A percentile compares a stretch with the other conserved stretches of the same genome.
Evolutionary conservation across 768 basidiomycete genomes (phyloP).

Genomic region (Pleurotus djamor): DNA sequence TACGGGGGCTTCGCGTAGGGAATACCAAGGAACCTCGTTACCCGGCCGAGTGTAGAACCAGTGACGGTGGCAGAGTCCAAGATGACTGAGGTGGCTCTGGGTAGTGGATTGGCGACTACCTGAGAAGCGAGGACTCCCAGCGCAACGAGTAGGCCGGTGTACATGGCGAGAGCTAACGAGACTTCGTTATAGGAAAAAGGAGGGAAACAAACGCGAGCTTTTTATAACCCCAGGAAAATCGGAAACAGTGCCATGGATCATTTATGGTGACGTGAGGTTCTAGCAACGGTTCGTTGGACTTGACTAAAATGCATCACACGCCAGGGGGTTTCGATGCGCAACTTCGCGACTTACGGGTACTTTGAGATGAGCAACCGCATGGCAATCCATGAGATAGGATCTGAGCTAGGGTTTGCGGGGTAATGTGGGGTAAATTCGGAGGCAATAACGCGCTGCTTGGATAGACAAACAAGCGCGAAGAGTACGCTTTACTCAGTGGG

Average conservation of each 20-base stretch:
- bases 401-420: not conserved
- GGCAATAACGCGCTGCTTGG: not conserved
- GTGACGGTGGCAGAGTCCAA: constrained; percentile 43
- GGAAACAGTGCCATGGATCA: too few relatives aligned
- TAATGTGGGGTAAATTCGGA: not conserved
- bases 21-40: constrained; percentile 46
- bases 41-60: constrained; percentile 29
- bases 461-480: too few relatives aligned
- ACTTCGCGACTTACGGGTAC: too few relatives aligned
- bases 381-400: not conserved
- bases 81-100: constrained; percentile 29
- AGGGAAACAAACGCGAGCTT: too few relatives aligned
- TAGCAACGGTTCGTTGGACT: too few relatives aligned
- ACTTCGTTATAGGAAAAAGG: not conserved
- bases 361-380: too few relatives aligned
- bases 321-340: too few relatives aligned
- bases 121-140: constrained; percentile 12
- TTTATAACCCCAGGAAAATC: too few relatives aligned
- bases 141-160: constrained; percentile 12
- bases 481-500: too few relatives aligned
- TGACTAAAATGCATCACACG: too few relatives aligned
- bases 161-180: constrained; percentile 10
- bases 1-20: constrained; percentile 58
- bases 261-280: too few relatives aligned
- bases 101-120: constrained; percentile 15